Base-by-base conservation (phyloP, 2,329 filamentous ascomycete genomes). In the Zasmidium citrigriseum region DNA sequence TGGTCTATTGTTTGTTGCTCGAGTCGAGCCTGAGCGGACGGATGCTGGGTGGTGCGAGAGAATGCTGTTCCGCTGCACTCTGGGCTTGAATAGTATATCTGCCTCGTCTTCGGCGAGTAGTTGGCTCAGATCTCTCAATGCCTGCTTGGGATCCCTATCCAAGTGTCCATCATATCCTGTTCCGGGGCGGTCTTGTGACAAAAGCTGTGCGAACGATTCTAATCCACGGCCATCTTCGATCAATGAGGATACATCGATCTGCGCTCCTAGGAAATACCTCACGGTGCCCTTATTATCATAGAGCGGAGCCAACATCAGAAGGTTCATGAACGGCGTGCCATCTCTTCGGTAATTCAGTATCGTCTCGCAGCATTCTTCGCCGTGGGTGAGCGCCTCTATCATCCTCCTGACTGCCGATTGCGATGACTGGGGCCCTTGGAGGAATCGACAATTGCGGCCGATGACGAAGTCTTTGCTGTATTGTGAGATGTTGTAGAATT, bases 361-460 rank as follows among this genome's bases (percentile, higher is more conserved):
- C 1, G 75, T 75, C 61, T 79, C 77, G 55, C 72, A 78, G 50
- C 70, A 68, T 55, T 79, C 76, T 64, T 77, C 70, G 9, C 77
- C 77, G 12, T 66, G 65, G 11, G 65, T 59, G 10, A 78, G 59
- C 2, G 73, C 72, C 18, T 73, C 67, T 16, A 73, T 68, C 16
- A 80, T 52, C 22, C 77, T 68, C 23, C 64, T 60, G 2, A 78
- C 68, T 4, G 72, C 69, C 58, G 18, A 12, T 21, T 64, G 62
- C 3, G 72, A 71, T 3, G 76, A 73, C 48, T 74, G 72, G 1
- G 75, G 71, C 3, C 77, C 77, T 66, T 79, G 77, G 1, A 79
- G 65, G 58, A 79, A 79, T 22, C 77, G 73, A 60, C 77, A 79
- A 54, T 79, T 80, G 16, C 72, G 69, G 10, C 77, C 77, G 44